Base-by-base conservation (phyloP, 768 basidiomycete species). In the Leucosporidium yakuticum region DNA sequence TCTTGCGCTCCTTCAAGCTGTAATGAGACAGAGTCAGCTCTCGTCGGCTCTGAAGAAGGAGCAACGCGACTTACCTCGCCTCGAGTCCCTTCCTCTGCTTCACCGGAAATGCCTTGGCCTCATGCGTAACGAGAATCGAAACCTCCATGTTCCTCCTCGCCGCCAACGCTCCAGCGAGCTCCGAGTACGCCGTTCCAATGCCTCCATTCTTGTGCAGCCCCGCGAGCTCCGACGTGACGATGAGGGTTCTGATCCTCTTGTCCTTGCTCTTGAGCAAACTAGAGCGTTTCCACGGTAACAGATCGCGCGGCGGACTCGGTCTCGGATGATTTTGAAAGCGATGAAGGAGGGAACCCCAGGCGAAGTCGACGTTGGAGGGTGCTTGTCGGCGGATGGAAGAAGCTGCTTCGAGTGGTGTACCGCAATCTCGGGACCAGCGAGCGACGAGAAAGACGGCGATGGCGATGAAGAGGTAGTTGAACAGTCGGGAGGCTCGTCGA, bases 171-270 rank as follows among this genome's bases (percentile, higher is more conserved):
- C 62, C 60, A 1, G 68, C 71, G 19, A 73, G 60, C 34, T 73
- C 68, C 19, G 58, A 15, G 56, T 65, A 69, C 5, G 71, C 71
- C 2, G 71, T 73, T 1, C 71, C 71, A 32, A 73, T 73, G 2
- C 71, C 71, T 7, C 71, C 71, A 27, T 69, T 73, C 63, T 62
- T 69, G 63, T 73, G 71, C 25, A 73, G 32, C 1, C 71, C 71
- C 6, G 67, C 54, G 32, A 73, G 44, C 71, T 73, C 71, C 21
- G 56, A 61, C 17, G 68, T 73, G 32, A 73, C 71, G 50, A 73
- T 73, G 19, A 69, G 32, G 20, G 68, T 60, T 8, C 66, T 54
- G 11, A 39, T 55, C 49, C 25, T 27, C 25, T 29, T 4, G 11
- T 25, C 44, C n/a, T 15, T 44, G 14, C 39, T 44, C 39, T 15